Evolutionary conservation across 805 yeast genomes (phyloP), one percentile per base, ranked within the genome.

Genomic region (Wickerhamomyces pijperi): DNA sequence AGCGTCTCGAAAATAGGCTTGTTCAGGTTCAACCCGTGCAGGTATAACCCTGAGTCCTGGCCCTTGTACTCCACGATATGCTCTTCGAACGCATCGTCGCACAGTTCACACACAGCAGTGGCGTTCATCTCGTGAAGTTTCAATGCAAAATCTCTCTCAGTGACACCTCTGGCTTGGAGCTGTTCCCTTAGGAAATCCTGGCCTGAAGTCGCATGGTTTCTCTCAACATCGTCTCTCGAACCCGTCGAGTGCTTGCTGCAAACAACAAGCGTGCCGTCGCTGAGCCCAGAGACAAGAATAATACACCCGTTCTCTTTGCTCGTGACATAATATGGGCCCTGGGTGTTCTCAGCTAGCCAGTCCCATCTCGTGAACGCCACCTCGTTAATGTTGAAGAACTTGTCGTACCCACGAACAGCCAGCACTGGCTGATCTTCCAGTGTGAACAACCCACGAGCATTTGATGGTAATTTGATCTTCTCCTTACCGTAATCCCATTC

Each of bases 261-360:
- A 0, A 88, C 95, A 2, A 90, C 68, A 14, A 92, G 59, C 0
- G 82, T 71, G 0, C 94, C 95, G 49, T 81, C 79, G 17, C 63
- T 68, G 15, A 85, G 59, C 0, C 90, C 97, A 1, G 94, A 68
- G 13, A 92, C 69, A 43, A 92, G 76, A 2, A 84, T 77, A 39
- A 92, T 87, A 52, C 97, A 92, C 0, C 99, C 99, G 54, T 92
- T 92, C 41, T 94, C 94, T 55, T 92, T 92, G 29, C 80, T 65
- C 0, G 96, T 78, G 2, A 87, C 72, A 16, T 71, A 73, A 56
- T 81, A 92, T 0, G 97, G 96, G 0, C 95, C 96, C 4, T 32
- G 25, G 0, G 92, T 79, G 25, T 64, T 49, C 1, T 46, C 36
- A n/a, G 51, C 48, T 4, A 87, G 53, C 47, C 55, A 51, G 0